Evolutionary conservation across 805 yeast species (phyloP), one percentile per base, ranked within the genome.

Genomic region (Hanseniaspora osmophila): DNA sequence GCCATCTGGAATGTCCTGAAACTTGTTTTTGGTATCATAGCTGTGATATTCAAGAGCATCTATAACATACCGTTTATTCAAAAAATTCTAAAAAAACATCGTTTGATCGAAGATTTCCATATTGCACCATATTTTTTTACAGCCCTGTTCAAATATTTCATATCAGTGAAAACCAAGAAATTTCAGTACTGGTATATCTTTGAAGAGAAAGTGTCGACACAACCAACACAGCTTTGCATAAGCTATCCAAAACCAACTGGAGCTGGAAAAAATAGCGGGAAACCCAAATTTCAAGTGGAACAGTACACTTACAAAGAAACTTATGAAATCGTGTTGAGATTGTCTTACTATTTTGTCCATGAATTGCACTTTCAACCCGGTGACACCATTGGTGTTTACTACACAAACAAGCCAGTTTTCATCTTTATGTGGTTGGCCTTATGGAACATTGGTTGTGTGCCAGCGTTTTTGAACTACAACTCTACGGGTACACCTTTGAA

Each of bases 361-460:
- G 77, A 80, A 47, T 79, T 77, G 54, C 80, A 80, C 2, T 74
- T 88, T 33, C 64, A 75, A 16, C 63, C 76, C 12, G 78, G 79
- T 38, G 84, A 84, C 51, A 71, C 78, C 10, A 75, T 90, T 41
- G 94, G 84, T 0, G 55, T 90, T 40, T 80, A 80, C 55, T 81
- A 77, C 57, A 80, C 84, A 56, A 88, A 88, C 62, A 85, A 82
- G 58, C 95, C 95, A 2, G 66, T 86, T 50, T 84, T 84, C 54
- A 63, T 88, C 13, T 70, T 87, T 45, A 58, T 83, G 37, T 84
- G 95, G 94, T 70, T 84, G 45, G 83, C 95, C 0, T 63, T 83
- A 42, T 88, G 96, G 96, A 84, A 85, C 55, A 69, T 88, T 45
- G 96, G 96, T 39, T 95, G 95, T 1, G 62, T 71, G 9, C 96